phyloP scores from a whole-genome alignment of 495 filamentous ascomycete species.

The Penicillium longicatenatum region DNA sequence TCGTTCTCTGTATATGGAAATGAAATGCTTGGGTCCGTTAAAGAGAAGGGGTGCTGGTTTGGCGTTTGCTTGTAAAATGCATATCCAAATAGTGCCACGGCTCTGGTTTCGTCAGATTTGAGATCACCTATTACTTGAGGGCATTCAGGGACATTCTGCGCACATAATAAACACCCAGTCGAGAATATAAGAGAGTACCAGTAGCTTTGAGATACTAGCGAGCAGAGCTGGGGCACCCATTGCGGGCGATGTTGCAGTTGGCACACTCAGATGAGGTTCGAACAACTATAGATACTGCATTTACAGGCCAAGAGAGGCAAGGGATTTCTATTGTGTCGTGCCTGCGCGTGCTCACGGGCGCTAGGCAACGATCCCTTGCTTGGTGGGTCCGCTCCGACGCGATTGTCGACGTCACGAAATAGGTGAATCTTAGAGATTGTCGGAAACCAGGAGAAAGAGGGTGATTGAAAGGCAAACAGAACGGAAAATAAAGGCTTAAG shows the following conservation, averaged over 20 bases:
- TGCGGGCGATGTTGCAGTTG: conserved; percentile 1
- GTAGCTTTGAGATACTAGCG: conserved; percentile 35
- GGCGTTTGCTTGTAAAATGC: conserved; percentile 42
- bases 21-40: conserved; percentile 58
- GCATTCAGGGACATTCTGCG: conserved; percentile 8
- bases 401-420: neutral
- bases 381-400: conserved; percentile 3
- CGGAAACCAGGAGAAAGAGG: neutral
- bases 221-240: conserved; percentile 12
- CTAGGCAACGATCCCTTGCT: conserved; percentile 5
- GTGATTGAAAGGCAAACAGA: neutral
- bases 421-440: neutral
- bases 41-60: conserved; percentile 49
- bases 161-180: conserved; percentile 59
- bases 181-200: conserved; percentile 51
- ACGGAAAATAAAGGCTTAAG: neutral
- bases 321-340: no score
- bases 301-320: neutral
- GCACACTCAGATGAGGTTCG: neutral
- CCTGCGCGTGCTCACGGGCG: conserved; percentile 2
- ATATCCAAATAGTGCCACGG: conserved; percentile 48
- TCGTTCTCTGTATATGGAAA: conserved; percentile 56
- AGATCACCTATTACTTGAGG: neutral
- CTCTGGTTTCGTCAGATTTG: conserved; percentile 31
- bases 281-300: neutral